phyloP scores from a whole-genome alignment of 2,329 filamentous ascomycete species.

The Microcyclospora tardicrescens region DNA sequence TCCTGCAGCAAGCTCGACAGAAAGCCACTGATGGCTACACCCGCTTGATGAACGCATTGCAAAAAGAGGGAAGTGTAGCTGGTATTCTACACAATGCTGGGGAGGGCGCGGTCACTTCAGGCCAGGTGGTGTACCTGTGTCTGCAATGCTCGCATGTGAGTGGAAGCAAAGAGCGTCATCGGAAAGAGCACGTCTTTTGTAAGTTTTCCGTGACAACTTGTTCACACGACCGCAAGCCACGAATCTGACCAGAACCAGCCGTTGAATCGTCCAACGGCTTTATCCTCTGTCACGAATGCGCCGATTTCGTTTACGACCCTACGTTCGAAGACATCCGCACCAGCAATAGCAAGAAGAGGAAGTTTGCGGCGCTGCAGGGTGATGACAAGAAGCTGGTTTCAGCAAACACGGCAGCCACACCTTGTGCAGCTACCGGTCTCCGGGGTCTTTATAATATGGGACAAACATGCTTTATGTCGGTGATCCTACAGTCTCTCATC shows the following conservation, averaged over 20 bases:
- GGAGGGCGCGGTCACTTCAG: constrained; percentile 10
- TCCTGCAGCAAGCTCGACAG: constrained; percentile 55
- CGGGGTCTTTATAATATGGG: constrained; percentile 94
- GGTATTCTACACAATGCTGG: constrained; percentile 49
- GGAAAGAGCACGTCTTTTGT: constrained; percentile 66
- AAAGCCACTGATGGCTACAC: constrained; percentile 60
- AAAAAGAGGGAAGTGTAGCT: constrained; percentile 55
- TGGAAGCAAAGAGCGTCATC: constrained; percentile 55
- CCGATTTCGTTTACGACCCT: constrained; percentile 72
- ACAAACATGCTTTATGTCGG: constrained; percentile 97
- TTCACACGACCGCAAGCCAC: no score
- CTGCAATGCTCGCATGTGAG: constrained; percentile 60
- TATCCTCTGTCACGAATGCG: constrained; percentile 69
- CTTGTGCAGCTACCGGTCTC: constrained; percentile 76
- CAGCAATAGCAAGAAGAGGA: constrained; percentile 47
- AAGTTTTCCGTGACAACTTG: constrained; percentile 14
- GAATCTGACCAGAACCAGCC: constrained; percentile 35
- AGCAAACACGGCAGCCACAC: constrained; percentile 63
- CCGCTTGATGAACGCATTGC: constrained; percentile 55
- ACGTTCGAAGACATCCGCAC: constrained; percentile 63
- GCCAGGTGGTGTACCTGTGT: constrained; percentile 44
- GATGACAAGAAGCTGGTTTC: constrained; percentile 58
- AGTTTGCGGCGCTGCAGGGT: constrained; percentile 47
- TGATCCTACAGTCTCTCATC: constrained; percentile 82
- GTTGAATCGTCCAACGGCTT: constrained; percentile 65